A percentile compares a stretch with the other conserved stretches of the same genome.
Conservation (phyloP, 2,329 filamentous ascomycete species). For the Botrytis hyacinthi region DNA sequence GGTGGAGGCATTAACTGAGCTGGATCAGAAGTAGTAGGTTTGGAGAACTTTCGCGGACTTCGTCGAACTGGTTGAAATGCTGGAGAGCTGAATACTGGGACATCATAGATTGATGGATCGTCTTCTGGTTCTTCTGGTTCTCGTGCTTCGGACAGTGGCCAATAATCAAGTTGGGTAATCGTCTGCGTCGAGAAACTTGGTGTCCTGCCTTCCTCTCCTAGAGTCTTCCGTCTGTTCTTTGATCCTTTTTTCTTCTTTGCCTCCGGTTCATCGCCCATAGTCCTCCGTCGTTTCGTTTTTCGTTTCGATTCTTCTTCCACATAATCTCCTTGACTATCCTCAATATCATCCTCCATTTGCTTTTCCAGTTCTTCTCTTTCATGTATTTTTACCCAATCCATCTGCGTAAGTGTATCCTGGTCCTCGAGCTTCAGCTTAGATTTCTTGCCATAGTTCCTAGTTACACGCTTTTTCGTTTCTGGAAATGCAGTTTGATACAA, state of each 20-base stretch:
- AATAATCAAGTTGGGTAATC: constrained; percentile 34
- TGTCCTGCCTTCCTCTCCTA: constrained; percentile 25
- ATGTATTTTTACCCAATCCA: constrained; percentile 29
- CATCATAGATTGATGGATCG: constrained; percentile 28
- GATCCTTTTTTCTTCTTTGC: background rate
- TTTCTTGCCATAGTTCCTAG: constrained; percentile 32
- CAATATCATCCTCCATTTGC: constrained; percentile 23
- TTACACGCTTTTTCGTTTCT: constrained; percentile 27
- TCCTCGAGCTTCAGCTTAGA: constrained; percentile 24
- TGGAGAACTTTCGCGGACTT: background rate
- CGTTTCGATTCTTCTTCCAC: constrained; percentile 27
- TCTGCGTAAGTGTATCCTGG: constrained; percentile 37
- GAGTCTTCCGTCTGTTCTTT: constrained; percentile 31
- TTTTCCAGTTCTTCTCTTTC: constrained; percentile 8
- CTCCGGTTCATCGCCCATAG: constrained; percentile 18
- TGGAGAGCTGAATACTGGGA: constrained; percentile 25
- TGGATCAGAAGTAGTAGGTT: constrained; percentile 12
- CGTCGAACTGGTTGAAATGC: constrained; percentile 12
- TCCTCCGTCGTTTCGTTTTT: constrained; percentile 30
- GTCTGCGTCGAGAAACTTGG: constrained; percentile 34
- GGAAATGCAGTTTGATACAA: constrained; percentile 33
- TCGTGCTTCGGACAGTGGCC: constrained; percentile 23
- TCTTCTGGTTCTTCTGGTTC: constrained; percentile 9
- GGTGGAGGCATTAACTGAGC: constrained; percentile 29
- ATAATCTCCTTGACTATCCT: constrained; percentile 24